Conservation (phyloP, 495 filamentous ascomycete species). For the Penicillium pulvis region DNA sequence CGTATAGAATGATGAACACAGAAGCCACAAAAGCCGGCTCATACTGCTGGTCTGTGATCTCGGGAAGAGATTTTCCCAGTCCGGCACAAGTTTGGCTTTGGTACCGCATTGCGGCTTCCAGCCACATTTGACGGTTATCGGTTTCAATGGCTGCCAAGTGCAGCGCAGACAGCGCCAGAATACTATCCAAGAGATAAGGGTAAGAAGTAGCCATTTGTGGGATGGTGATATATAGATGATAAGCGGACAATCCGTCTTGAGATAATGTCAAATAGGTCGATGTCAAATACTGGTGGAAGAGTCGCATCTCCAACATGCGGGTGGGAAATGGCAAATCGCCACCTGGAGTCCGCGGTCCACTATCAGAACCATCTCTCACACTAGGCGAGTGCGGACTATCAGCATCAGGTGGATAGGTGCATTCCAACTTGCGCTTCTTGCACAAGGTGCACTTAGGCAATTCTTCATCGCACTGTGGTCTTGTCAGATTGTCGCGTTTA, state of each 20-base stretch:
- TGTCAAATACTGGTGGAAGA: constrained; percentile 43
- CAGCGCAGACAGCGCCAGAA: constrained; percentile 49
- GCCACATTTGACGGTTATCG: constrained; percentile 31
- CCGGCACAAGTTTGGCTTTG: constrained; percentile 41
- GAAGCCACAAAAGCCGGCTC: constrained; percentile 44
- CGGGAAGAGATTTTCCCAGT: constrained; percentile 30
- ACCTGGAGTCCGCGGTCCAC: constrained; percentile 12
- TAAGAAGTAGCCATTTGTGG: constrained; percentile 46
- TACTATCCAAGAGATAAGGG: constrained; percentile 48
- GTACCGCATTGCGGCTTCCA: constrained; percentile 38
- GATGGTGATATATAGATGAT: constrained; percentile 45
- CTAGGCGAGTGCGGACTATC: constrained; percentile 29
- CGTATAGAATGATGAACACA: constrained; percentile 43
- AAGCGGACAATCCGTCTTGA: constrained; percentile 29
- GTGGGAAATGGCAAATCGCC: constrained; percentile 21
- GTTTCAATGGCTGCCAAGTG: constrained; percentile 44
- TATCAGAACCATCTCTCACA: constrained; percentile 26
- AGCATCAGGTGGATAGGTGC: constrained; percentile 39
- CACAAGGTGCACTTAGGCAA: constrained; percentile 39
- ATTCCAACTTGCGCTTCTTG: constrained; percentile 38
- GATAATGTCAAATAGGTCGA: constrained; percentile 37
- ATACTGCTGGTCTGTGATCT: constrained; percentile 28
- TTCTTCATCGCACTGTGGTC: constrained; percentile 39
- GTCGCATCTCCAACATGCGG: constrained; percentile 41
- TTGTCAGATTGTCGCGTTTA: constrained; percentile 9